Conservation (phyloP, 2,329 filamentous ascomycete species). For the Daldinia eschscholtzii region DNA sequence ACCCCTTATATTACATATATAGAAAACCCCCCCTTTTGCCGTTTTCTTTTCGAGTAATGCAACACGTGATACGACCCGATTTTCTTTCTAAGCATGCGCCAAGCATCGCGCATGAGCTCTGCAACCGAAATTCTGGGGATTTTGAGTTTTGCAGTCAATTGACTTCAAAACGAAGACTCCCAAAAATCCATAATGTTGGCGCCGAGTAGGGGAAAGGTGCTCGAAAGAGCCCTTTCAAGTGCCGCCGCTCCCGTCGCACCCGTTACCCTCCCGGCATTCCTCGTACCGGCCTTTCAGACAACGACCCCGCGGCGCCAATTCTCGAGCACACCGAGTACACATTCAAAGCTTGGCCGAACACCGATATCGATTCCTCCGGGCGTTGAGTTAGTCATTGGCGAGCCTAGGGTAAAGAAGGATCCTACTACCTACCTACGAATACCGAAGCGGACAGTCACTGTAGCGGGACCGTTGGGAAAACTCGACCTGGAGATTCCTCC, state of each 20-base stretch:
- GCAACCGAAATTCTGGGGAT: conserved; percentile 15
- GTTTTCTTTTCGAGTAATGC: background rate
- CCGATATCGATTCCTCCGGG: conserved; percentile 85
- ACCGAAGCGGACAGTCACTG: conserved; percentile 75
- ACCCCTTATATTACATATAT: background rate
- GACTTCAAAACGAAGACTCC: conserved; percentile 21
- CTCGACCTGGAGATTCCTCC: conserved; percentile 82
- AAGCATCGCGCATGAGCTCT: conserved; percentile 40
- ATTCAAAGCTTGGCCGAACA: conserved; percentile 88
- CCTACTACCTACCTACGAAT: conserved; percentile 72
- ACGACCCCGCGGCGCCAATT: conserved; percentile 67
- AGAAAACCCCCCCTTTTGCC: background rate
- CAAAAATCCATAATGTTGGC: conserved; percentile 68
- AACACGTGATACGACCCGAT: conserved; percentile 32
- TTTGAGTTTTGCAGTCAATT: conserved; percentile 39
- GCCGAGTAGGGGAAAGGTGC: conserved; percentile 70
- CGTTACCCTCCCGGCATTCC: conserved; percentile 75
- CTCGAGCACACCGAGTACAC: conserved; percentile 74
- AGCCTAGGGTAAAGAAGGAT: conserved; percentile 67
- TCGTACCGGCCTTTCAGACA: conserved; percentile 76
- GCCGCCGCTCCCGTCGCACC: conserved; percentile 59
- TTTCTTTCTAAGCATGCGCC: conserved; percentile 37
- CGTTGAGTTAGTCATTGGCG: conserved; percentile 80
- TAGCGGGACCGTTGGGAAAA: conserved; percentile 85
- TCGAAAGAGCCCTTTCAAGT: conserved; percentile 66